These are phyloP conservation scores for Tetrapisispora phaffii DNA, from an alignment of 805 yeast species.

Conservation along the genomic window DNA sequence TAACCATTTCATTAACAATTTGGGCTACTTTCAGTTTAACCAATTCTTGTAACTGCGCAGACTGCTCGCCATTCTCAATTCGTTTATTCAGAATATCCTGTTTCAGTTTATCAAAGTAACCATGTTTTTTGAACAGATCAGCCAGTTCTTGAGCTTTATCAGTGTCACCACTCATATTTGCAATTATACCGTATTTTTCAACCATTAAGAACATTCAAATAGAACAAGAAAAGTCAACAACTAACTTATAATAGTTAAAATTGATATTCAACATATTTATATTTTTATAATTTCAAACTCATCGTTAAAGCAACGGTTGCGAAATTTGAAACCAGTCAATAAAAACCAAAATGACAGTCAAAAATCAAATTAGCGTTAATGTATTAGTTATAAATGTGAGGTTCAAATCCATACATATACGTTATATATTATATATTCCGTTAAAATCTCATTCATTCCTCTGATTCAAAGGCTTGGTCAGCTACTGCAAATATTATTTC, in stretches of 20 bases:
- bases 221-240: too few relatives aligned
- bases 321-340: too few relatives aligned
- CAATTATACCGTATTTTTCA: not conserved
- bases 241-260: too few relatives aligned
- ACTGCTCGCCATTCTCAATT: conserved; percentile 1
- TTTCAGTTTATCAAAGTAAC: conserved; percentile 27
- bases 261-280: too few relatives aligned
- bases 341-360: not conserved
- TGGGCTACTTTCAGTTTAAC: conserved; percentile 15
- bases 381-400: not conserved
- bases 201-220: too few relatives aligned
- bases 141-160: conserved; percentile 23
- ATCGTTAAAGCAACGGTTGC: too few relatives aligned
- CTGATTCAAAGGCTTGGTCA: conserved; percentile 67
- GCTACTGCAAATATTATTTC: conserved; percentile 81
- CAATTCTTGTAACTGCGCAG: conserved; percentile 7
- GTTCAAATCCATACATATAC: not conserved
- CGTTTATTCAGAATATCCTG: conserved; percentile 16
- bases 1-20: conserved; percentile 22
- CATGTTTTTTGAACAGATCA: conserved; percentile 25
- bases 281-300: too few relatives aligned
- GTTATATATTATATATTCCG: not conserved
- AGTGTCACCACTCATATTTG: conserved; percentile 1
- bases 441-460: conserved; percentile 13
- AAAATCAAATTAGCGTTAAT: not conserved